Base-by-base conservation (phyloP, 192 early-diverging fungal species). In the Gonapodya sp. region DNA sequence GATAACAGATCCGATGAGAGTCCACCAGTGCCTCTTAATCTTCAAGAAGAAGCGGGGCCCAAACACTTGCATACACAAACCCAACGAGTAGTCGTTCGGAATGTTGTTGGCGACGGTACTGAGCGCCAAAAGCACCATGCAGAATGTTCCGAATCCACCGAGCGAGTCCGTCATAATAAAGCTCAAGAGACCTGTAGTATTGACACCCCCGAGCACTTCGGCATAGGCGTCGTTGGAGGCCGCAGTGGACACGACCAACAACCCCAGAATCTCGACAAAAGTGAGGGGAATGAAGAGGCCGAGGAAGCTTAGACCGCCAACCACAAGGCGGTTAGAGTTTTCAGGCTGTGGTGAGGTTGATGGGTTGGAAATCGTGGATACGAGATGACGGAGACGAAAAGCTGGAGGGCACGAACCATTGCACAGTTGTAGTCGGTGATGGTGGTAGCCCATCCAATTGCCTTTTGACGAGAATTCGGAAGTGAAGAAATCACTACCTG, bases 61-160 rank as follows among this genome's bases (percentile, higher is more conserved):
- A 30, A 79, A 35, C 18, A 85, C 75, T 37, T 85, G 83, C 73
- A 85, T 83, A 34, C 73, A 83, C 34, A 85, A 78, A n/a, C 84
- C 84, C 35, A 82, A 77, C 1, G 84, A 85, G 81, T 85, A 85
- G 81, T 84, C 83, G 84, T 85, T 85, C 73, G 83, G 82, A 36
- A 85, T 81, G 78, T 85, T 85, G 81, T 82, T 82, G 31, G 84
- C 84, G 34, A 85, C 46, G 2, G 81, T 84, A 1, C 81, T 83
- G 73, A 85, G 83, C 24, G 78, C 81, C 35, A 85, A 73, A 35
- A 85, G 73, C 18, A 85, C 84, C 37, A 85, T 80, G 30, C 82
- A 73, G 81, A 85, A 85, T 31, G 35, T 83, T n/a, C 83, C 84
- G 37, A 85, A 85, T 24, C 84, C 84, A 30, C 74, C 73, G 72